These are phyloP conservation scores for Colletotrichum liriopes DNA, from an alignment of 2,329 filamentous ascomycete species.

Conservation along the genomic window DNA sequence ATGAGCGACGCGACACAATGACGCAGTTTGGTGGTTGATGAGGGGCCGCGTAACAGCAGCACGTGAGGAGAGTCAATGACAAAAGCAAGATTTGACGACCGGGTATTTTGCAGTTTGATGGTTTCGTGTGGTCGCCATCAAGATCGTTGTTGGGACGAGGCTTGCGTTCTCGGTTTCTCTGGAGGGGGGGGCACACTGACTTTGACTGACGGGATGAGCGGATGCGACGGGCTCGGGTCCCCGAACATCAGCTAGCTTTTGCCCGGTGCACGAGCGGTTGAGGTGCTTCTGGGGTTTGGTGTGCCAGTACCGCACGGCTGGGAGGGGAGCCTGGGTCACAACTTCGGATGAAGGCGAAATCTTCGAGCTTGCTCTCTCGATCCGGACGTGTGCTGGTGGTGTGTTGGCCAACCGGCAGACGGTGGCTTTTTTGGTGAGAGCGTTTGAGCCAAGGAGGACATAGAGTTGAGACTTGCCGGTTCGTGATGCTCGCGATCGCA, in stretches of 20 bases:
- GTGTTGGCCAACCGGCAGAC: neutral
- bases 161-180: neutral
- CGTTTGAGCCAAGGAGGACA: constrained; percentile 4
- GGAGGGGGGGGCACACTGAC: neutral
- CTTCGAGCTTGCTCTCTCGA: neutral
- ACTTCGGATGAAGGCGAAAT: neutral
- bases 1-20: neutral
- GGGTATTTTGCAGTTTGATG: constrained; percentile 22
- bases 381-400: neutral
- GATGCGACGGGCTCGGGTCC: constrained; percentile 7
- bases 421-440: neutral
- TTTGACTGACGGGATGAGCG: neutral
- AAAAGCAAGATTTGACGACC: constrained; percentile 25
- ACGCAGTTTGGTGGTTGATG: constrained; percentile 18
- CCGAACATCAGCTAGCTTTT: neutral
- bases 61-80: too few relatives aligned
- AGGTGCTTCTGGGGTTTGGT: constrained; percentile 21
- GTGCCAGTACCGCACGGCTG: constrained; percentile 12
- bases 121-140: constrained; percentile 37
- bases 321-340: neutral
- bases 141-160: constrained; percentile 13
- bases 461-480: neutral
- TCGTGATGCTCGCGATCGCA: neutral
- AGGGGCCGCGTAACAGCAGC: neutral
- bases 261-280: neutral